These are phyloP conservation scores for Hericium erinaceus DNA, from an alignment of 768 basidiomycete species.

Conservation along the genomic window DNA sequence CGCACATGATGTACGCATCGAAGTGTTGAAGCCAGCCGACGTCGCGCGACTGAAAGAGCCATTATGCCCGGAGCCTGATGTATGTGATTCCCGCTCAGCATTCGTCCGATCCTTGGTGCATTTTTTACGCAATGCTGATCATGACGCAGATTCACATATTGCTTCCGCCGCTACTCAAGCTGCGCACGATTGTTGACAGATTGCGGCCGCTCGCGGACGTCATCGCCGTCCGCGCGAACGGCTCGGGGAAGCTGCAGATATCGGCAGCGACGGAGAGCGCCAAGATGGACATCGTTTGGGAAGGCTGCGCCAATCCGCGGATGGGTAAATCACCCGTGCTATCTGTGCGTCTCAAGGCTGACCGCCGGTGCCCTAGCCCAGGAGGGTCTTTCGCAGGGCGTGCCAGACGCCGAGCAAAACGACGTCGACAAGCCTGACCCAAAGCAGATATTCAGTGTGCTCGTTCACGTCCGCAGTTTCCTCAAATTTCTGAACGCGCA, in stretches of 20 bases:
- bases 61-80: conserved; percentile 79
- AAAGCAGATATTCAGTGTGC: conserved; percentile 50
- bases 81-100: conserved; percentile 25
- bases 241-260: conserved; percentile 42
- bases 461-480: conserved; percentile 66
- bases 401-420: conserved; percentile 6
- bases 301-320: conserved; percentile 55
- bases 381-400: background rate
- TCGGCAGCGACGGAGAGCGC: conserved; percentile 63
- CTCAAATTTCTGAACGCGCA: conserved; percentile 76
- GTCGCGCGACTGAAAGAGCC: conserved; percentile 69
- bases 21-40: conserved; percentile 69
- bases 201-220: conserved; percentile 62
- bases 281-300: conserved; percentile 76
- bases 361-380: background rate
- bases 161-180: conserved; percentile 61
- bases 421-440: conserved; percentile 36
- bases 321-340: conserved; percentile 26
- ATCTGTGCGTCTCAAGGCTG: background rate
- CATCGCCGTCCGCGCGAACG: conserved; percentile 61
- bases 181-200: conserved; percentile 74
- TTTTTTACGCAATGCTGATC: background rate
- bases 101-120: background rate
- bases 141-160: conserved; percentile 59
- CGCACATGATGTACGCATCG: conserved; percentile 74